Evolutionary conservation across 2,329 filamentous ascomycete species (phyloP), one percentile per base, ranked within the genome.

Genomic region (Arthrobotrys pseudoclavata): DNA sequence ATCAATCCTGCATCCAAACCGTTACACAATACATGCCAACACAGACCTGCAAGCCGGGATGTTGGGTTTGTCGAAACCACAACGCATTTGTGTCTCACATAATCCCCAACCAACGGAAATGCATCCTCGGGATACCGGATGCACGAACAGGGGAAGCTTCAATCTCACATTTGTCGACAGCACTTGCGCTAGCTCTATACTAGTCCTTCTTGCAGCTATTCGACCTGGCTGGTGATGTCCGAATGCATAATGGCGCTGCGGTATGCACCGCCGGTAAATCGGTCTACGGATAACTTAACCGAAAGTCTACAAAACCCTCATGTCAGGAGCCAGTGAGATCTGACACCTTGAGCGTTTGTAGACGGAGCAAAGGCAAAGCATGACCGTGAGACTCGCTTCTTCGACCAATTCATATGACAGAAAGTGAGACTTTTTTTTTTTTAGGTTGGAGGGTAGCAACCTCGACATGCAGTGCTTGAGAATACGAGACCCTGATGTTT

Each of bases 1-100:
- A 15, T 40, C 37, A 12, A 40, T 10, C 10, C 34, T 7, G 10
- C 34, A 37, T 60, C 55, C n/a, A 53, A 26, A 40, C 31, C 47
- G 62, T 66, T 66, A 66, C 62, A 53, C 62, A 66, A n/a, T 53
- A 42, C 31, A 55, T 2, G 7, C 20, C 40, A 66, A 52, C 62
- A 66, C 62, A 66, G 47, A 37, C 31, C 29, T 50, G 24, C 42
- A 20, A 18, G 24, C 55, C 45, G 22, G 48, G 68, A 64, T 63
- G 68, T 63, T 71, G 68, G 68, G 55, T 71, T 71, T 71, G 68
- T 63, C 29, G 47, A 47, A 63, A 37, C 42, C 24, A n/a, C 53
- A 55, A 61, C 40, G 24, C 53, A 69, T 29, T 24, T 50, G 45
- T 63, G 60, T 50, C 60, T 63, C 45, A 50, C 57, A 29, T 42